phyloP scores from a whole-genome alignment of 192 early-diverging fungal species.

The Coemansia sp. region DNA sequence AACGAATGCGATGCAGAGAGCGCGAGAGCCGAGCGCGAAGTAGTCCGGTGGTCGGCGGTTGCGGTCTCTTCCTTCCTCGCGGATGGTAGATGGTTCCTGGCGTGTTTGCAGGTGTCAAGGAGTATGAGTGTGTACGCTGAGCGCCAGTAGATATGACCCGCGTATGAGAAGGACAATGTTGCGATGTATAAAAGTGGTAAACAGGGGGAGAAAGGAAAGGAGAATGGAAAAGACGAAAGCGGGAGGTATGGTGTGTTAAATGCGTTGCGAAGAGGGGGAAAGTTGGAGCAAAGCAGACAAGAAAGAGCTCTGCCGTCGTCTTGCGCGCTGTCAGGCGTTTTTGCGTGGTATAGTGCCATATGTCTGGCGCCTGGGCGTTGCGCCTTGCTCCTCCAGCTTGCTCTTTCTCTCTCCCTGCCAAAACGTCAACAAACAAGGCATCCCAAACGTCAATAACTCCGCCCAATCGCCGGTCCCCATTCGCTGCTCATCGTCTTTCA shows the following conservation, averaged over 20 bases:
- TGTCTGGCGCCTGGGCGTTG: too few relatives aligned
- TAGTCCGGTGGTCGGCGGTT: not conserved
- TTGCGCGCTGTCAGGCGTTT: not conserved
- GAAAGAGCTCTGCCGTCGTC: not conserved
- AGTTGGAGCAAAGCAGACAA: slow-evolving; percentile 2
- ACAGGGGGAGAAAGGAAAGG: slow-evolving; percentile 9
- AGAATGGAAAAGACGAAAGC: slow-evolving; percentile 9
- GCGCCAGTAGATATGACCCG: slow-evolving; percentile 29
- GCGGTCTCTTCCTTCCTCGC: slow-evolving; percentile 6
- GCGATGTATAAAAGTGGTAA: not conserved
- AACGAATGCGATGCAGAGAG: not conserved
- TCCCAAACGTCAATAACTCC: not conserved
- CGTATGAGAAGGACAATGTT: slow-evolving; percentile 24
- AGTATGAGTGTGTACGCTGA: slow-evolving; percentile 21
- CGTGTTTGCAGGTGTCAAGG: slow-evolving; percentile 32
- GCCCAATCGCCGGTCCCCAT: not conserved
- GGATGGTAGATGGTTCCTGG: slow-evolving; percentile 18
- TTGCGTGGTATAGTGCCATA: not conserved
- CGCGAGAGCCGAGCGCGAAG: not conserved
- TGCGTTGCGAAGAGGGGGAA: not conserved
- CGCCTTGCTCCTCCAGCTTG: too few relatives aligned
- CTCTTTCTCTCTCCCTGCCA: not conserved
- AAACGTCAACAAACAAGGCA: slow-evolving; percentile 4
- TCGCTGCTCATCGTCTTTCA: not conserved
- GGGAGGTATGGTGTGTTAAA: not conserved